These are phyloP conservation scores for Microdochium bolleyi DNA, from an alignment of 2,329 filamentous ascomycete species.

Conservation along the genomic window DNA sequence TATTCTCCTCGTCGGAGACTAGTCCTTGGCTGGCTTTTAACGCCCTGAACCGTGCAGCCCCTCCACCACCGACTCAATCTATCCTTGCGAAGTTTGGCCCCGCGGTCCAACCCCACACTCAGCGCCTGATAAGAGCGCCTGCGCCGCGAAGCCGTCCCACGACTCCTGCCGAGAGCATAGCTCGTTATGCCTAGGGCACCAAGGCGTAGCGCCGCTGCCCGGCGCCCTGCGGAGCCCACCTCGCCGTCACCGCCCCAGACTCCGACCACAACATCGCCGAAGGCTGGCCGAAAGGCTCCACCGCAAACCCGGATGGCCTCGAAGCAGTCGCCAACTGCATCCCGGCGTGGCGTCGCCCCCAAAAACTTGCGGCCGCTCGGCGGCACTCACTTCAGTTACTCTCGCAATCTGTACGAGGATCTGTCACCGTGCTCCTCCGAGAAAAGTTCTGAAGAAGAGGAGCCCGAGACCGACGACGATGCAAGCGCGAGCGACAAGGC, in stretches of 20 bases:
- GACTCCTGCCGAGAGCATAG: not conserved
- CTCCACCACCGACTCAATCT: slow-evolving; percentile 10
- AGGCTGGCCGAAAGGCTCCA: slow-evolving; percentile 12
- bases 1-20: slow-evolving; percentile 36
- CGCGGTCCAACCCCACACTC: slow-evolving; percentile 22
- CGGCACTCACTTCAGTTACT: slow-evolving; percentile 20
- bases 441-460: not conserved
- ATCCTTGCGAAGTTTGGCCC: slow-evolving; percentile 10
- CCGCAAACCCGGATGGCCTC: slow-evolving; percentile 9
- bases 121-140: slow-evolving; percentile 17
- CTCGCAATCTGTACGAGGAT: slow-evolving; percentile 17
- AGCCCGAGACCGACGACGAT: not conserved
- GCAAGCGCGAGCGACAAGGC: not conserved
- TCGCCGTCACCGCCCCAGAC: slow-evolving; percentile 34
- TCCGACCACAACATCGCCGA: slow-evolving; percentile 24
- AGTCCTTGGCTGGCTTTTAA: slow-evolving; percentile 30
- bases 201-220: slow-evolving; percentile 2
- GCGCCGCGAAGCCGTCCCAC: slow-evolving; percentile 3
- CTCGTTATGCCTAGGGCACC: not conserved
- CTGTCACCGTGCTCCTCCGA: slow-evolving; percentile 20
- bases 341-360: slow-evolving; percentile 14
- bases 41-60: slow-evolving; percentile 24
- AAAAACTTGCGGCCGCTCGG: slow-evolving; percentile 23
- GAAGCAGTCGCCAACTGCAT: slow-evolving; percentile 11
- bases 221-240: slow-evolving; percentile 21